Evolutionary conservation across 2,329 filamentous ascomycete species (phyloP).

Genomic region (Acephala macrosclerotiorum): DNA sequence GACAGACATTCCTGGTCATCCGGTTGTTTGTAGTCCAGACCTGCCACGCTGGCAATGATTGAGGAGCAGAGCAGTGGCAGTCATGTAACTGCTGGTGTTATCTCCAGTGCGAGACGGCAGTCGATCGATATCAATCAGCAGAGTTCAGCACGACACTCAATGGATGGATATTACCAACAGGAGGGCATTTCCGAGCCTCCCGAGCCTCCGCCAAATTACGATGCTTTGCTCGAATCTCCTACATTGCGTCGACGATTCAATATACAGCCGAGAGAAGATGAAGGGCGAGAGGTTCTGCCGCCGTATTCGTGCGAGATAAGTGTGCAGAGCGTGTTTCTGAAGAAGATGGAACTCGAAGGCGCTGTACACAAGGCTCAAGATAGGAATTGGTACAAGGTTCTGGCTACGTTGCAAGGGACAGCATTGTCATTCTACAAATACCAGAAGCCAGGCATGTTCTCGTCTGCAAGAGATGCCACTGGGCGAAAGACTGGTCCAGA

Average conservation of each 20-base stretch:
- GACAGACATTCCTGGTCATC: conserved; percentile 24
- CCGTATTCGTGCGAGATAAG: conserved; percentile 63
- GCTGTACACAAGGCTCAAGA: conserved; percentile 68
- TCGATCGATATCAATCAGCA: conserved; percentile 8
- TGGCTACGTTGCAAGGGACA: conserved; percentile 72
- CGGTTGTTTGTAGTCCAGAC: conserved; percentile 6
- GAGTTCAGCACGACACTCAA: conserved; percentile 28
- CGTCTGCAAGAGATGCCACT: conserved; percentile 50
- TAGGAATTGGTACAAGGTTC: conserved; percentile 69
- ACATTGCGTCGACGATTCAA: conserved; percentile 34
- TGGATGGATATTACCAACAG: conserved; percentile 32
- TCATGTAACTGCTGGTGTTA: conserved; percentile 19
- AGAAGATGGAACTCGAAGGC: conserved; percentile 72
- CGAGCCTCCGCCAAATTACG: conserved; percentile 35
- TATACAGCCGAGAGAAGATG: conserved; percentile 46
- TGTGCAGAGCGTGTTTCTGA: conserved; percentile 63
- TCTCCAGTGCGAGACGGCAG: conserved; percentile 5
- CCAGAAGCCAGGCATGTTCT: conserved; percentile 63
- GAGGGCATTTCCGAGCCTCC: conserved; percentile 13
- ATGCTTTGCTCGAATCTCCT: conserved; percentile 28
- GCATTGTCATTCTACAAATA: conserved; percentile 70
- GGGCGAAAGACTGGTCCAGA: conserved; percentile 58
- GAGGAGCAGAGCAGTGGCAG: conserved; percentile 15
- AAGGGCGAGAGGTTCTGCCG: conserved; percentile 58
- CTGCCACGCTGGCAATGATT: conserved; percentile 25